Evolutionary conservation across 768 basidiomycete genomes (phyloP).

Genomic region (Mycena filopes): DNA sequence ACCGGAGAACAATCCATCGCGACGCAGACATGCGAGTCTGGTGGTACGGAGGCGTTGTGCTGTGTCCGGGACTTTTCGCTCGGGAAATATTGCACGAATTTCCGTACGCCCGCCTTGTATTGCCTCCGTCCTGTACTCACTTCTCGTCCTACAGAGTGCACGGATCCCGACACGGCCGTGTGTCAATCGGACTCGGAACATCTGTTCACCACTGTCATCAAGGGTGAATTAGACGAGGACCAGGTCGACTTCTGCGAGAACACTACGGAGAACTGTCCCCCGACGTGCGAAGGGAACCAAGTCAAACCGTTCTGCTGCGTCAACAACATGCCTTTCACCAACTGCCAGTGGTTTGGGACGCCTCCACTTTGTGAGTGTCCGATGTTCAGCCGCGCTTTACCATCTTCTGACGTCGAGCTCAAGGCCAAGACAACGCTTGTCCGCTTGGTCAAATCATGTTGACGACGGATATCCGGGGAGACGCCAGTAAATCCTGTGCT

Average conservation of each 20-base stretch:
- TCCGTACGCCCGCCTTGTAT: neutral
- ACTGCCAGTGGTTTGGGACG: too few species aligned
- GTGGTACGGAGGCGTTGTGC: conserved; percentile 12
- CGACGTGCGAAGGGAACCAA: neutral
- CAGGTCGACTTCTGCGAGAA: conserved; percentile 9
- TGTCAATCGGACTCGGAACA: neutral
- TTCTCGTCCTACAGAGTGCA: neutral
- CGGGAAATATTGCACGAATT: conserved; percentile 3
- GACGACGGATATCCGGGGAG: neutral
- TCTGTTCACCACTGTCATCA: conserved; percentile 8
- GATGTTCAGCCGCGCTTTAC: too few species aligned
- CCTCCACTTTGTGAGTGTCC: too few species aligned
- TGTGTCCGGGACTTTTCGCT: conserved; percentile 5
- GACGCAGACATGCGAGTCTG: conserved; percentile 8
- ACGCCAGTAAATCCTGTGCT: too few species aligned
- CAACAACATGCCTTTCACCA: neutral
- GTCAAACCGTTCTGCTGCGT: conserved; percentile 19
- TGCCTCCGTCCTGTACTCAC: neutral
- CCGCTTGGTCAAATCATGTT: too few species aligned
- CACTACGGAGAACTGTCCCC: conserved; percentile 11
- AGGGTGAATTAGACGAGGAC: conserved; percentile 9
- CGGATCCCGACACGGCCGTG: neutral
- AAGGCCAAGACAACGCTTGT: too few species aligned
- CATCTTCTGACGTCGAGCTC: too few species aligned
- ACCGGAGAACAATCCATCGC: conserved; percentile 12